Evolutionary conservation across 1,284 basidiomycete species (phyloP).

Genomic region (Porogramme epimiltina): DNA sequence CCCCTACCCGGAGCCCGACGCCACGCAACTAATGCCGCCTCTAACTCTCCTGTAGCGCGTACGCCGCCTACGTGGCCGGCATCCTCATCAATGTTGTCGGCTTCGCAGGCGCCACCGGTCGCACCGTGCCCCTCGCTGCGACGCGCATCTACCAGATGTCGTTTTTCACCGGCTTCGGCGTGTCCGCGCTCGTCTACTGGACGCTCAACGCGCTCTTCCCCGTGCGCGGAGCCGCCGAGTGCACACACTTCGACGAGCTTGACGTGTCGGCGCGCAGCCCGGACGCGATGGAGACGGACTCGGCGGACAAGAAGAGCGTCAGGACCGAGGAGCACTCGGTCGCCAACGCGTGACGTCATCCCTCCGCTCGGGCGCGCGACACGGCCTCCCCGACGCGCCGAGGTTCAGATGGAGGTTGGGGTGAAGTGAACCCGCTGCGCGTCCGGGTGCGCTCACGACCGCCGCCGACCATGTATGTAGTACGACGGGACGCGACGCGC

Average conservation of each 20-base stretch:
- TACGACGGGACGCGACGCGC: too few relatives aligned
- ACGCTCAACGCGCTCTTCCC: slow-evolving; percentile 61
- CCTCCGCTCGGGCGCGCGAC: not conserved
- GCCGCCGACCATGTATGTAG: too few relatives aligned
- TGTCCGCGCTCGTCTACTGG: slow-evolving; percentile 68
- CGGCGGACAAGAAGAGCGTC: not conserved
- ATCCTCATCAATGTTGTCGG: slow-evolving; percentile 85
- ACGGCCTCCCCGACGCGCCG: too few relatives aligned
- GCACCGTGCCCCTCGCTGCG: slow-evolving; percentile 61
- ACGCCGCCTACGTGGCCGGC: slow-evolving; percentile 71
- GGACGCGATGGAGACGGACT: not conserved
- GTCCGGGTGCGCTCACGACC: too few relatives aligned
- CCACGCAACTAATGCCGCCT: not conserved
- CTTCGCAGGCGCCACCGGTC: slow-evolving; percentile 65
- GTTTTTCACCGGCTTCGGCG: slow-evolving; percentile 79
- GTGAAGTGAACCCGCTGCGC: too few relatives aligned
- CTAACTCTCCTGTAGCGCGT: slow-evolving; percentile 49
- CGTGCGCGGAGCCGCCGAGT: slow-evolving; percentile 47
- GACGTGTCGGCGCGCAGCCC: slow-evolving; percentile 50
- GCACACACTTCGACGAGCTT: slow-evolving; percentile 56
- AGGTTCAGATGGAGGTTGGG: too few relatives aligned
- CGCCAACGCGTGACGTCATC: too few relatives aligned
- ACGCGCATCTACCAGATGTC: slow-evolving; percentile 74
- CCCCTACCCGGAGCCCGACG: not conserved
- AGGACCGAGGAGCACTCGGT: too few relatives aligned